Base-by-base conservation (phyloP, 139 green algal genomes). In the Ettlia oleoabundans region DNA sequence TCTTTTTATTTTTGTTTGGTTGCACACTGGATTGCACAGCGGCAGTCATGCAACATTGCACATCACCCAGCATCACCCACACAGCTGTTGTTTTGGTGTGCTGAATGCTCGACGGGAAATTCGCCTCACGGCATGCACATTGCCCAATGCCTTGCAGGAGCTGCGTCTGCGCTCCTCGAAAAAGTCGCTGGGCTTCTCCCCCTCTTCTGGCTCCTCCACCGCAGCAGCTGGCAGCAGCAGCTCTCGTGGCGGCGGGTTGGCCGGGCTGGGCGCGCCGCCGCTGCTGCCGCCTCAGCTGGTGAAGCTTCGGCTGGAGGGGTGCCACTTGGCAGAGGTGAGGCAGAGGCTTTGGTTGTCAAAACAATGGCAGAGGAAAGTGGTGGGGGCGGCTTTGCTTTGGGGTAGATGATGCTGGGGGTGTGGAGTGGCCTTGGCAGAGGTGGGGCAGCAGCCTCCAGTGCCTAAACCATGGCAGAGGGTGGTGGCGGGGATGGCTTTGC, bases 301-400 rank as follows among this genome's bases (percentile, higher is more conserved):
- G 15, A 81, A 81, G 61, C 61, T 81, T n/a, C 41, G 63, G 4
- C 40, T 81, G 75, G 75, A 81, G 61, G 75, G 75, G 33, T 81
- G 75, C 61, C 38, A 71, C 61, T 58, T 81, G 58, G 43, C 75
- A 1, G 61, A 80, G 73, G 73, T 65, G 68, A 28, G 68, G 4
- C 22, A 3, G 41, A 41, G 35, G 18, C 37, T 32, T 24, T 37
- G 38, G 15, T 1, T 33, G 66, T 13, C n/a, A n/a, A n/a, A n/a
- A n/a, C n/a, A n/a, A n/a, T n/a, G n/a, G n/a, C n/a, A n/a, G n/a
- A n/a, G n/a, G n/a, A n/a, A n/a, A n/a, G n/a, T n/a, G n/a, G n/a
- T n/a, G n/a, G n/a, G n/a, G n/a, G n/a, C n/a, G n/a, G n/a, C n/a
- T n/a, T n/a, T n/a, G n/a, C n/a, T n/a, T n/a, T n/a, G n/a, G n/a